A percentile compares a stretch with the other conserved stretches of the same genome.
phyloP scores from a whole-genome alignment of 2,329 filamentous ascomycete species.

The Exophiala xenobiotica region DNA sequence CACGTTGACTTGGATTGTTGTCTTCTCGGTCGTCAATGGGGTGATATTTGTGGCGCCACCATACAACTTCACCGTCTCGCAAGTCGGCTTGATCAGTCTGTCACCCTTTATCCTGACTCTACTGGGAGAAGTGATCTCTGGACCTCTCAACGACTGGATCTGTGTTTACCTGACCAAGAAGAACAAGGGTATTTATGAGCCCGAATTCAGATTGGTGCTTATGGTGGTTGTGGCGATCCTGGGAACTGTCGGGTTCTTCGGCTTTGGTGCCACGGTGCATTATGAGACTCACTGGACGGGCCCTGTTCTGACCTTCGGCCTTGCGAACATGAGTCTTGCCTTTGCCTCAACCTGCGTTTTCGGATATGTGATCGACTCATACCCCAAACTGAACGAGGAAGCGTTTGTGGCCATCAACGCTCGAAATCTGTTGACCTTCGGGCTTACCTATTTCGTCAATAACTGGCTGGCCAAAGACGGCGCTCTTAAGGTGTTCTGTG shows the following conservation, averaged over 20 bases:
- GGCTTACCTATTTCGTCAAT: conserved; percentile 43
- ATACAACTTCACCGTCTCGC: conserved; percentile 63
- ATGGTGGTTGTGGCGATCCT: conserved; percentile 68
- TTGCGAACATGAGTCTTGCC: conserved; percentile 51
- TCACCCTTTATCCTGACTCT: conserved; percentile 84
- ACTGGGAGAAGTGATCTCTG: conserved; percentile 73
- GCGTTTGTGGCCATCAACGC: conserved; percentile 55
- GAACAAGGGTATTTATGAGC: conserved; percentile 83
- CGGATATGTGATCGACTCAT: conserved; percentile 52
- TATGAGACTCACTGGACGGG: conserved; percentile 45
- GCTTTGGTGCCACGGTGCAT: conserved; percentile 45
- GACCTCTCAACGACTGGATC: conserved; percentile 68
- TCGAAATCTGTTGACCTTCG: conserved; percentile 43
- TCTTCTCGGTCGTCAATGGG: conserved; percentile 20
- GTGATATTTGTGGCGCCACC: conserved; percentile 26
- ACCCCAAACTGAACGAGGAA: conserved; percentile 49
- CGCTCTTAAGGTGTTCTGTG: conserved; percentile 40
- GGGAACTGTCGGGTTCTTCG: conserved; percentile 48
- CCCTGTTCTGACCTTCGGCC: conserved; percentile 49
- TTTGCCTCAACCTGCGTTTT: conserved; percentile 51
- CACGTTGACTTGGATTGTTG: conserved; percentile 17
- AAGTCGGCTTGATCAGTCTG: conserved; percentile 81
- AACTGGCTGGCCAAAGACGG: conserved; percentile 42
- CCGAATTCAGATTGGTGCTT: conserved; percentile 81
- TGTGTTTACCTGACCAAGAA: conserved; percentile 65